Base-by-base conservation (phyloP, 1,284 basidiomycete species). In the Sparassis latifolia region DNA sequence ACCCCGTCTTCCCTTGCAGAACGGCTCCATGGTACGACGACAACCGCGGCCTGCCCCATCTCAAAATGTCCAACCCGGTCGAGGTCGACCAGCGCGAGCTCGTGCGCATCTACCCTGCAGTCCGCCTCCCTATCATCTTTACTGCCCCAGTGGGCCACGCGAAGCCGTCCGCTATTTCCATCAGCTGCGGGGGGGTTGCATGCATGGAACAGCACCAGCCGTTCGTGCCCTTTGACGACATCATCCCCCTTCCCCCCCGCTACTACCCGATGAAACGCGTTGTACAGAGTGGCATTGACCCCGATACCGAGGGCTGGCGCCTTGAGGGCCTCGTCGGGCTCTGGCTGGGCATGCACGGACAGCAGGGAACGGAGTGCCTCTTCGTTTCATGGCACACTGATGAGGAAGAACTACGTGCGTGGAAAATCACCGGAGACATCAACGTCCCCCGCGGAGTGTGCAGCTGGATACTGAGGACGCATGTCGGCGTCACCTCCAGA, bases 391-490 rank as follows among this genome's bases (percentile, higher is more conserved):
- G 49, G 39, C 43, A 49, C 29, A 31, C 45, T 5, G 53, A 51
- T 3, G 33, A 31, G 5, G 31, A 46, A 10, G 49, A 45, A 10
- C 32, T 66, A 20, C 53, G 45, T 4, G 64, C 61, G 7, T 57
- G 55, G 54, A 66, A 65, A 51, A 54, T 66, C 41, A 66, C 63
- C 1, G 64, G 64, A 7, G 62, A 66, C 50, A 45, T 56, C 20
- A 58, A 64, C 48, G 62, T 64, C 10, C 64, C 64, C 5, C 48
- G 62, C n/a, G 64, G 64, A 2, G 58, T 53, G 6, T 37, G 57
- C 20, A 55, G 50, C n/a, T 66, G 62, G 61, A 46, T 49, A 33
- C 51, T 54, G 20, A 42, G 28, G 41, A 10, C 42, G 31, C 38
- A 35, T 35, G 3, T 33, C 20, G n/a, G 37, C 33, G 7, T 30